Conservation (phyloP, 768 basidiomycete genomes). For the Suillus tomentosus region DNA sequence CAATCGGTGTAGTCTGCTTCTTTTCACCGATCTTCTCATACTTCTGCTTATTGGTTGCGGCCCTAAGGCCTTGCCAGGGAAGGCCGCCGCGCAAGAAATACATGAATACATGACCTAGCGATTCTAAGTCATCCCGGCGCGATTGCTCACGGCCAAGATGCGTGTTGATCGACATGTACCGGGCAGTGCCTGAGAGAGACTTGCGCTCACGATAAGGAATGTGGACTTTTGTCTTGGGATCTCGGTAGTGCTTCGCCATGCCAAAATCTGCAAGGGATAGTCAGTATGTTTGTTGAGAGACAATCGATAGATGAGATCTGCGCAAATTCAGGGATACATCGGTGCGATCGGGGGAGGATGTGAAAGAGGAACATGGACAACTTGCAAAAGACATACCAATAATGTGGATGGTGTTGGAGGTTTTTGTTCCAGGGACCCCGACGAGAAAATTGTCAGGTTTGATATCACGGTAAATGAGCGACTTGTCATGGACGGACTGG, state of each 20-base stretch:
- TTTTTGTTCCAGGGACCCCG: slow-evolving; percentile 90
- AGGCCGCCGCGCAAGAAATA: slow-evolving; percentile 96
- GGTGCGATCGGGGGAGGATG: slow-evolving; percentile 11
- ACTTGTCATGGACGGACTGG: slow-evolving; percentile 97
- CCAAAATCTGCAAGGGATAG: slow-evolving; percentile 74
- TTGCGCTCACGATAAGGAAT: slow-evolving; percentile 99
- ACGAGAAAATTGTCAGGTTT: slow-evolving; percentile 99
- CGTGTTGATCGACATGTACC: slow-evolving; percentile 99
- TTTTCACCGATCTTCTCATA: slow-evolving; percentile 99
- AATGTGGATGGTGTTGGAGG: slow-evolving; percentile 83
- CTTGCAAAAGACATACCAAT: slow-evolving; percentile 59
- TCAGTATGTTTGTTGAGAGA: slow-evolving; percentile 4
- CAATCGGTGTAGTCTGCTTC: slow-evolving; percentile 91
- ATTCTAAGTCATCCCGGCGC: slow-evolving; percentile 94
- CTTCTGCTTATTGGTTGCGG: slow-evolving; percentile 99
- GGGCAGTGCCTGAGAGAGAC: slow-evolving; percentile 92
- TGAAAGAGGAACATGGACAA: neutral
- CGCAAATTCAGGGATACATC: neutral
- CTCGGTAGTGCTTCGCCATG: slow-evolving; percentile 99
- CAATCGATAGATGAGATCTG: neutral
- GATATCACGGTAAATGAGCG: slow-evolving; percentile 97
- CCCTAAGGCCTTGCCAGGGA: slow-evolving; percentile 97
- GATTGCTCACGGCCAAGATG: slow-evolving; percentile 96
- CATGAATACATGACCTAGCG: slow-evolving; percentile 98
- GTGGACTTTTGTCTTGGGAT: slow-evolving; percentile 96